Evolutionary conservation across 2,329 filamentous ascomycete species (phyloP).

Genomic region (Coniochaeta hoffmannii): DNA sequence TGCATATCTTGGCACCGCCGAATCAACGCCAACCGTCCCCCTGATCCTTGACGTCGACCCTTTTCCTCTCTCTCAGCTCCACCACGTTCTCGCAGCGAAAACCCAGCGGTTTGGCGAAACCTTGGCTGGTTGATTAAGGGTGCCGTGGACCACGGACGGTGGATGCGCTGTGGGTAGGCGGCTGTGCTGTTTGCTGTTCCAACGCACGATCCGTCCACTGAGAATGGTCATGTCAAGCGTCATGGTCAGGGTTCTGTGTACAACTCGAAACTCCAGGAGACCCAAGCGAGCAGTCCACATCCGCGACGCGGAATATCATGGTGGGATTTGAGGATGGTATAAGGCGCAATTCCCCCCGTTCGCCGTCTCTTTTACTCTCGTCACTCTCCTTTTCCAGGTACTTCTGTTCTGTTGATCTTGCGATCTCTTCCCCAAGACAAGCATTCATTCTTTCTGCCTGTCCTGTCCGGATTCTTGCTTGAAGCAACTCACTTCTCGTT

Average conservation of each 20-base stretch:
- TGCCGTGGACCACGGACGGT: background rate
- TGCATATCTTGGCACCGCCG: background rate
- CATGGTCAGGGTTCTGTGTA: background rate
- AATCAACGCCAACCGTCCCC: background rate
- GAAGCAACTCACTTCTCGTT: background rate
- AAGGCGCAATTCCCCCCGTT: constrained; percentile 2
- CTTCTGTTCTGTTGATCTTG: background rate
- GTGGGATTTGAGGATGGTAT: background rate
- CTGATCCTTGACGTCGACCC: background rate
- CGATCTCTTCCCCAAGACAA: constrained; percentile 1
- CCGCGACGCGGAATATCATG: background rate
- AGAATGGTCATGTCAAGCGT: background rate
- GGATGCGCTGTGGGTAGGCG: background rate
- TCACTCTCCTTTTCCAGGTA: constrained; percentile 1
- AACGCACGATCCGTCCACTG: background rate
- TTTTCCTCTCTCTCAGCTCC: background rate
- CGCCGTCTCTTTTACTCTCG: background rate
- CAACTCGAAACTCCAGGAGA: constrained; percentile 3
- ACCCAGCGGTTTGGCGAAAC: background rate
- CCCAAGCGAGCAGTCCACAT: background rate
- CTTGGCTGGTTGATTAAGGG: background rate
- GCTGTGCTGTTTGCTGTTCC: background rate
- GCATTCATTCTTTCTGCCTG: constrained; percentile 3
- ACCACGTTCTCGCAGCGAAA: background rate
- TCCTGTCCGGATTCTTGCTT: background rate